phyloP scores from a whole-genome alignment of 169 alveolate genomes.

The Eimeria nieschulzi region DNA sequence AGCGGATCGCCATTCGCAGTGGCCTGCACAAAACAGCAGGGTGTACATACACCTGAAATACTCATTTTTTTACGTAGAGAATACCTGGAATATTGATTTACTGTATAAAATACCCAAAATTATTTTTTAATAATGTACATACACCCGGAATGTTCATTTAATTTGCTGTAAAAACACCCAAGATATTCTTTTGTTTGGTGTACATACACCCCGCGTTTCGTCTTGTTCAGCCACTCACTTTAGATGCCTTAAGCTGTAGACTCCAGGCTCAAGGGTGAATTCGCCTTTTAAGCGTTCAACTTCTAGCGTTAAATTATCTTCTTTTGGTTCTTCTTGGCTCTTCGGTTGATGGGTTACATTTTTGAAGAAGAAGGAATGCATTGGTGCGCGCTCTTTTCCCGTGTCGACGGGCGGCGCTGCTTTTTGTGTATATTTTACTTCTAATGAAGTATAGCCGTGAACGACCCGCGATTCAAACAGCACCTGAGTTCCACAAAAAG shows the following conservation, averaged over 20 bases:
- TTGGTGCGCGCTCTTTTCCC: constrained; percentile 25
- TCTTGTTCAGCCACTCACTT: constrained; percentile 16
- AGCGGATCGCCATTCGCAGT: constrained; percentile 29
- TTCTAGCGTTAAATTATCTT: constrained; percentile 4
- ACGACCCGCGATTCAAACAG: constrained; percentile 37
- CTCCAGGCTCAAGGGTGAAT: constrained; percentile 45
- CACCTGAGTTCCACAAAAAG: constrained; percentile 9
- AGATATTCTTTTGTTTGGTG: too few relatives aligned
- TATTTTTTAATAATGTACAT: too few relatives aligned
- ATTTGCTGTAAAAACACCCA: too few relatives aligned
- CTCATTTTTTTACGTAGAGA: too few relatives aligned
- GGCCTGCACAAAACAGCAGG: background rate
- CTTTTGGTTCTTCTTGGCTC: constrained; percentile 4
- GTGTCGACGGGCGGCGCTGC: constrained; percentile 19
- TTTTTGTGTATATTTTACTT: background rate
- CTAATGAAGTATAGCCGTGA: constrained; percentile 43
- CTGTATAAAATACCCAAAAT: too few relatives aligned
- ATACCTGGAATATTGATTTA: too few relatives aligned
- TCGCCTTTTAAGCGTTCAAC: constrained; percentile 43
- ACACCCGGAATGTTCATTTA: too few relatives aligned
- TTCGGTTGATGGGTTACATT: constrained; percentile 5
- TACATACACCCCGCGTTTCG: too few relatives aligned
- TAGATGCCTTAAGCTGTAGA: constrained; percentile 58
- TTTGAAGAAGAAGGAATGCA: constrained; percentile 41
- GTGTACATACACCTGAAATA: too few relatives aligned